A percentile compares a stretch with the other conserved stretches of the same genome.
Conservation (phyloP, 257 asterid species). For the Henckelia pumila region DNA sequence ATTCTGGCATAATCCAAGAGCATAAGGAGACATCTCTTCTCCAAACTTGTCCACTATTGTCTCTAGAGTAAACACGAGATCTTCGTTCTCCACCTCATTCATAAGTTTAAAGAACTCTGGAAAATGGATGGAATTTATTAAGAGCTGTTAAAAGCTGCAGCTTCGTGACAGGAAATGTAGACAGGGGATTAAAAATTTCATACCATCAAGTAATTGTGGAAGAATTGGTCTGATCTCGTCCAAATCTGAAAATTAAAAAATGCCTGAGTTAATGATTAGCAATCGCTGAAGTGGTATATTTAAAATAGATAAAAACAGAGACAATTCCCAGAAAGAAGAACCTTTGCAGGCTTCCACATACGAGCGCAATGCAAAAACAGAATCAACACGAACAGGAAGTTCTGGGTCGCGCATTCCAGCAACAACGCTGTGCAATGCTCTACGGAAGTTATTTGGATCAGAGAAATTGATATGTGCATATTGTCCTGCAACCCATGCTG, state of each 20-base stretch:
- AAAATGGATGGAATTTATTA: slow-evolving; percentile 12
- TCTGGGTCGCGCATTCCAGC: slow-evolving; percentile 98
- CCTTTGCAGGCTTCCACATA: slow-evolving; percentile 97
- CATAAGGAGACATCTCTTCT: slow-evolving; percentile 99
- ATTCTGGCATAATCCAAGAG: slow-evolving; percentile 97
- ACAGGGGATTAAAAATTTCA: slow-evolving; percentile 12
- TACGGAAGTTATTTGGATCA: slow-evolving; percentile 80
- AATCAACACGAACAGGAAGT: slow-evolving; percentile 98
- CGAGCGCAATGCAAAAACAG: slow-evolving; percentile 92
- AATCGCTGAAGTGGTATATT: slow-evolving; percentile 9
- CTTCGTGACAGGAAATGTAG: slow-evolving; percentile 2
- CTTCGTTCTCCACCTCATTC: slow-evolving; percentile 99
- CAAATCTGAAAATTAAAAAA: slow-evolving; percentile 52
- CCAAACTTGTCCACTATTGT: slow-evolving; percentile 99
- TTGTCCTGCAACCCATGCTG: slow-evolving; percentile 99
- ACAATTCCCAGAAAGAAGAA: slow-evolving; percentile 24
- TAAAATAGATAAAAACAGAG: slow-evolving; percentile 1
- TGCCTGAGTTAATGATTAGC: slow-evolving; percentile 13
- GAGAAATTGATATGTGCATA: slow-evolving; percentile 85
- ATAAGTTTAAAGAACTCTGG: slow-evolving; percentile 94
- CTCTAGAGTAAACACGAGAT: slow-evolving; percentile 96
- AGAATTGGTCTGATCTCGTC: slow-evolving; percentile 89
- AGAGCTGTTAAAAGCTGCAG: slow-evolving; percentile 11
- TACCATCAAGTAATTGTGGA: slow-evolving; percentile 95
- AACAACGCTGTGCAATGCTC: slow-evolving; percentile 84